Base-by-base conservation (phyloP, 768 basidiomycete species). In the Macrolepiota fuliginosa region DNA sequence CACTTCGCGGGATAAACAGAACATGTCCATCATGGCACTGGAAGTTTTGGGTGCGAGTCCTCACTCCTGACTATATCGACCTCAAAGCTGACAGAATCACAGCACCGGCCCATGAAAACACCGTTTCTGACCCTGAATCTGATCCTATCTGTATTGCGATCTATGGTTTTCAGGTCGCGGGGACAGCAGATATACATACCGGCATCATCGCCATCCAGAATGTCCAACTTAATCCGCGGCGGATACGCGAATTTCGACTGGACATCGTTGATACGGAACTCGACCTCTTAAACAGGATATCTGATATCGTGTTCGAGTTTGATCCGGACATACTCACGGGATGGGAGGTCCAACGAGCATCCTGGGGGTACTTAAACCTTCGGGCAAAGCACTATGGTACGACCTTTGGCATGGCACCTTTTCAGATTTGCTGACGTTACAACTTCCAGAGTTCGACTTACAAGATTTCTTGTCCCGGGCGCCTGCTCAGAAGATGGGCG, bases 241-340 rank as follows among this genome's bases (percentile, higher is more conserved):
- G 83, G 57, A 65, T 86, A 17, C 79, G 81, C 4, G 72, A 78
- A 37, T 68, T 77, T 55, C 68, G 74, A 13, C 58, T 89, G 27
- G 84, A 90, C 45, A 65, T 79, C 6, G 85, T 91, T 15, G 72
- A 83, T 2, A 79, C 70, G 46, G 97, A 99, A 74, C 75, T 93
- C 11, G 93, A 94, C 22, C 75, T 98, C 4, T 75, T 98, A 59
- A 96, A 97, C 68, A 74, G 74, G 36, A 66, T 92, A 6, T 77
- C 92, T 27, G 94, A 98, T 69, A 74, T 86, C 29, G 83, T 97
- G 0, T 68, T 84, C 24, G 83, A 85, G 1, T 76, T 92, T 64
- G 94, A 98, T 74, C 97, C 97, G 0, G 97, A 99, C 71, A 88
- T 98, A 42, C 68, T 98, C 7, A 81, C 85, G 0, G 96, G 96